These are phyloP conservation scores for Neoascochyta sp. DNA, from an alignment of 2,329 filamentous ascomycete genomes.

Conservation along the genomic window DNA sequence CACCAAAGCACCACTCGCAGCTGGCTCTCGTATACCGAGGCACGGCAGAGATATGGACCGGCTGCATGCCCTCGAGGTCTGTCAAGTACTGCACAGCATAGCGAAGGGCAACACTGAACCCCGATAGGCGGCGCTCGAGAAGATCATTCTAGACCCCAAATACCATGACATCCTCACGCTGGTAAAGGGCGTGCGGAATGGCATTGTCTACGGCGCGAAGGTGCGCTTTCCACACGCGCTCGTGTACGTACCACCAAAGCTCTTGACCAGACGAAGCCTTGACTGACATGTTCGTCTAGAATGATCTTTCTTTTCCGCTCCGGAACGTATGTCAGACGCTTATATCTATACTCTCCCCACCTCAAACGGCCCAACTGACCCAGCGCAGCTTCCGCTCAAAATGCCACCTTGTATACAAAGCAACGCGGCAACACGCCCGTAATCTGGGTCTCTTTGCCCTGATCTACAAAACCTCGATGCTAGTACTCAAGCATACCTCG, in stretches of 20 bases:
- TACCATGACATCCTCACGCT: conserved; percentile 83
- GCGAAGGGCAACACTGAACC: conserved; percentile 5
- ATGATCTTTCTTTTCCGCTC: conserved; percentile 98
- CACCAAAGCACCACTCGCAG: neutral
- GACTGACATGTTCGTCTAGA: too few species aligned
- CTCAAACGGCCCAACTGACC: conserved; percentile 4
- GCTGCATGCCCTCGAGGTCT: conserved; percentile 33
- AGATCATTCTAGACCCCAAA: conserved; percentile 73
- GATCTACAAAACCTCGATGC: conserved; percentile 81
- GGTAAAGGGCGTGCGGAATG: conserved; percentile 92
- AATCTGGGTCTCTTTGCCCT: conserved; percentile 90
- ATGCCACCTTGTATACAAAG: conserved; percentile 69
- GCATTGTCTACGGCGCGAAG: conserved; percentile 93
- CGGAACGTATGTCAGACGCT: conserved; percentile 62
- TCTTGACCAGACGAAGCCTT: conserved; percentile 5
- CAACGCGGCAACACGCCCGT: conserved; percentile 82
- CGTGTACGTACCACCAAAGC: conserved; percentile 55
- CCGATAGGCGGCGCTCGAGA: conserved; percentile 65
- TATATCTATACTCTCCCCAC: neutral
- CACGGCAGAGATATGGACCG: conserved; percentile 27
- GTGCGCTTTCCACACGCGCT: conserved; percentile 97
- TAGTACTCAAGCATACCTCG: conserved; percentile 62
- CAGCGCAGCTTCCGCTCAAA: conserved; percentile 67
- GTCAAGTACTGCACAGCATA: neutral
- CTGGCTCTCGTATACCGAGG: conserved; percentile 23